Conservation (phyloP, 2,329 filamentous ascomycete genomes). For the Paraphoma chrysanthemicola region DNA sequence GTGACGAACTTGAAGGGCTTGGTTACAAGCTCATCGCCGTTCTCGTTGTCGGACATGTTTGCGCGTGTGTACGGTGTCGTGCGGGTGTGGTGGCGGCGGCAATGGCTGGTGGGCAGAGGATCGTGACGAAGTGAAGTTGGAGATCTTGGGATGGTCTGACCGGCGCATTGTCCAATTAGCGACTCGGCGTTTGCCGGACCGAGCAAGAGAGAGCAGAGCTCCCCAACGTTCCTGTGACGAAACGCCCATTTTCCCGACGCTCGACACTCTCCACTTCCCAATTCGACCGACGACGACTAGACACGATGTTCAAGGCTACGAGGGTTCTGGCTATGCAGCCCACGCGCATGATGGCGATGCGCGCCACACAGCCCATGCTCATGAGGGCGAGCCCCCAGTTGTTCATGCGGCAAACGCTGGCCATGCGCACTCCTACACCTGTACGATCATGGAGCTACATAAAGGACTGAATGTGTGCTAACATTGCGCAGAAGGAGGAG, state of each 20-base stretch:
- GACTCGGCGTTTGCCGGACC: conserved; percentile 38
- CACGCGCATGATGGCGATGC: conserved; percentile 50
- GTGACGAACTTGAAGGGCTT: conserved; percentile 99
- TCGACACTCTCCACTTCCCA: conserved; percentile 29
- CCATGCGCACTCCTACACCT: conserved; percentile 67
- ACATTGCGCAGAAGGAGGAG: conserved; percentile 65
- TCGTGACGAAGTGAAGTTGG: conserved; percentile 40
- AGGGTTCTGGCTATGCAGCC: conserved; percentile 50
- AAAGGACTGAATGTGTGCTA: conserved; percentile 39
- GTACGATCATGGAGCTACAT: conserved; percentile 60
- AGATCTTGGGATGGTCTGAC: conserved; percentile 38
- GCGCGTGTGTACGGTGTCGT: conserved; percentile 47
- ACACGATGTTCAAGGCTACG: conserved; percentile 46
- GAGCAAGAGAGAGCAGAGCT: conserved; percentile 18
- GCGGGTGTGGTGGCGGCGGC: conserved; percentile 29
- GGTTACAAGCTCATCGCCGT: conserved; percentile 77
- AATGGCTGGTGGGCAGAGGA: conserved; percentile 37
- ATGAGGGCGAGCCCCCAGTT: conserved; percentile 46
- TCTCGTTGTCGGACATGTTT: conserved; percentile 80
- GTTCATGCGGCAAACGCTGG: conserved; percentile 56
- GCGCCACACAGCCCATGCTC: conserved; percentile 48
- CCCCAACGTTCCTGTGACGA: conserved; percentile 35
- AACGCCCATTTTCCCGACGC: conserved; percentile 36
- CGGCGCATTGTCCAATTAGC: conserved; percentile 45
- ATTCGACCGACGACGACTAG: conserved; percentile 31